These are phyloP conservation scores for Grigorovia transvaalensis DNA, from an alignment of 805 yeast species.

Conservation along the genomic window DNA sequence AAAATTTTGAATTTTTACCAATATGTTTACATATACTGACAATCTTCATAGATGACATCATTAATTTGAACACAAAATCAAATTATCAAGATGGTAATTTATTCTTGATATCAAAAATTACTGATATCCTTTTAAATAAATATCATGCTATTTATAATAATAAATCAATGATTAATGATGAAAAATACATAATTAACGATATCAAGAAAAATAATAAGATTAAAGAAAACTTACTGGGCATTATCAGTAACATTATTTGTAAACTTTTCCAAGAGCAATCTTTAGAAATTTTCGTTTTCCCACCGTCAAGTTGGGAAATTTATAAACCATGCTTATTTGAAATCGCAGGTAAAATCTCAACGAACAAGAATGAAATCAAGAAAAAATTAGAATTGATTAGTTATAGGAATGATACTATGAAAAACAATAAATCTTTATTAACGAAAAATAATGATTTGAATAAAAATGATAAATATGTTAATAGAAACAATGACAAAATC, in stretches of 20 bases:
- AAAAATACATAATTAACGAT: constrained; percentile 31
- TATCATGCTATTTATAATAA: constrained; percentile 31
- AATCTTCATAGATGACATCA: constrained; percentile 62
- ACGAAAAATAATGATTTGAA: background rate
- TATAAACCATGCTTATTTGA: constrained; percentile 40
- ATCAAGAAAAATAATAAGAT: constrained; percentile 27
- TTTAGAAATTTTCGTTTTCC: constrained; percentile 50
- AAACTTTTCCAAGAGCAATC: constrained; percentile 26
- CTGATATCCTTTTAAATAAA: constrained; percentile 47
- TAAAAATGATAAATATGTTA: background rate
- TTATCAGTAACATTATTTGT: constrained; percentile 22
- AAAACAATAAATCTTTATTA: constrained; percentile 34
- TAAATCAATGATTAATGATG: constrained; percentile 29
- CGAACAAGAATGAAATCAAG: constrained; percentile 16
- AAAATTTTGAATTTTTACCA: constrained; percentile 34
- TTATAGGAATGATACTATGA: constrained; percentile 61
- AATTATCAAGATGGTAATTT: constrained; percentile 1
- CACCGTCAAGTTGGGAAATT: constrained; percentile 46
- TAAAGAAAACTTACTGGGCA: constrained; percentile 18
- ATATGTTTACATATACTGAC: constrained; percentile 43
- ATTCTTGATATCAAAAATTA: constrained; percentile 51
- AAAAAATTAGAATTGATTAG: constrained; percentile 51
- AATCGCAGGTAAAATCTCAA: constrained; percentile 21
- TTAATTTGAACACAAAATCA: constrained; percentile 19
- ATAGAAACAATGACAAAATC: background rate